Conservation (phyloP, 1,139 yeast genomes). For the Debaryomyces udenii region DNA sequence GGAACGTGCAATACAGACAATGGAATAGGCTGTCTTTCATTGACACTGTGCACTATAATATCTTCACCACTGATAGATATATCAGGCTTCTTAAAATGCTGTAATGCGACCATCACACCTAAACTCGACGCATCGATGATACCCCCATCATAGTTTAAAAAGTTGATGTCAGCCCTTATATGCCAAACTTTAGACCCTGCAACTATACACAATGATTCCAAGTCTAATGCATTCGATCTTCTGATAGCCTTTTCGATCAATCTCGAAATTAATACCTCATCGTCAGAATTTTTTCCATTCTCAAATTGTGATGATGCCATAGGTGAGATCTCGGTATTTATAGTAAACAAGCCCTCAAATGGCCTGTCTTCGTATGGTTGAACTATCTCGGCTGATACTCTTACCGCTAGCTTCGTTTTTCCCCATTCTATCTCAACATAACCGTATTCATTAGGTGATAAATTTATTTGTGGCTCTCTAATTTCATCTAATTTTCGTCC, state of each 20-base stretch:
- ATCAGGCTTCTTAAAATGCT: constrained; percentile 85
- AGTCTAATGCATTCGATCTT: constrained; percentile 85
- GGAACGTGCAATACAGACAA: constrained; percentile 88
- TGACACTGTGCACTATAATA: constrained; percentile 65
- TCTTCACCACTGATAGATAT: constrained; percentile 69
- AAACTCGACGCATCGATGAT: constrained; percentile 87
- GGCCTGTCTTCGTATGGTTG: constrained; percentile 91
- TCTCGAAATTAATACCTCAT: constrained; percentile 77
- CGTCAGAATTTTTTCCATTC: constrained; percentile 68
- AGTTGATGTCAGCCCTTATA: constrained; percentile 85
- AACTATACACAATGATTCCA: constrained; percentile 85
- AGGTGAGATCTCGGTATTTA: constrained; percentile 83
- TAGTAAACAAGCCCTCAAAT: constrained; percentile 85
- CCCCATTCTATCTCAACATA: constrained; percentile 81
- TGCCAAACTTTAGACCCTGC: constrained; percentile 94
- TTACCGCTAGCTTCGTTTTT: constrained; percentile 69
- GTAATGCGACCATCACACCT: constrained; percentile 84
- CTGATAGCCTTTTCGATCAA: constrained; percentile 89
- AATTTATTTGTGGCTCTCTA: constrained; percentile 62
- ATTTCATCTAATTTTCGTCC: constrained; percentile 66
- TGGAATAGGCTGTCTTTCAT: constrained; percentile 86
- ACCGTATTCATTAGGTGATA: constrained; percentile 73
- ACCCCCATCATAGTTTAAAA: constrained; percentile 89
- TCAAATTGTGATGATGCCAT: constrained; percentile 90
- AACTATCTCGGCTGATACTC: constrained; percentile 78